phyloP scores from a whole-genome alignment of 2,329 filamentous ascomycete species.

The Talaromyces sp. region DNA sequence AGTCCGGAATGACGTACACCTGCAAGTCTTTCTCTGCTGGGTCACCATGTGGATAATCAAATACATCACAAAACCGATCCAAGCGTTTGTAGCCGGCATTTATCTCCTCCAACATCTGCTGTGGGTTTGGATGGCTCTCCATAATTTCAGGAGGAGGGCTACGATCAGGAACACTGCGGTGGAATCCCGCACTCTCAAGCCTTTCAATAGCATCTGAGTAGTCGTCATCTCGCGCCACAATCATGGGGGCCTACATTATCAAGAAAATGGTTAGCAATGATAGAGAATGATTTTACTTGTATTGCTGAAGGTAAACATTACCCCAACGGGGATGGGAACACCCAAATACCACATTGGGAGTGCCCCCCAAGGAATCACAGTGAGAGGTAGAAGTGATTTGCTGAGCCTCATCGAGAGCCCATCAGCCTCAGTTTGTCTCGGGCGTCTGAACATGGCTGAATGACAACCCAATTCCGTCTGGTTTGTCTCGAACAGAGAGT shows the following conservation, averaged over 20 bases:
- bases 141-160: constrained; percentile 9
- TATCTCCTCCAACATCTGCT: constrained; percentile 22
- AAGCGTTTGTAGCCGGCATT: constrained; percentile 25
- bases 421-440: constrained; percentile 25
- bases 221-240: constrained; percentile 26
- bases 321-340: constrained; percentile 22
- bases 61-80: constrained; percentile 23
- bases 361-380: constrained; percentile 23
- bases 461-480: background rate
- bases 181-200: constrained; percentile 24
- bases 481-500: background rate
- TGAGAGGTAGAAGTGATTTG: constrained; percentile 24
- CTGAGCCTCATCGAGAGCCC: constrained; percentile 19
- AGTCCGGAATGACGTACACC: constrained; percentile 21
- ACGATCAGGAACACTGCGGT: constrained; percentile 23
- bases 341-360: constrained; percentile 24
- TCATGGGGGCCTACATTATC: constrained; percentile 18
- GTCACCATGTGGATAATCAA: constrained; percentile 24
- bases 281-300: background rate
- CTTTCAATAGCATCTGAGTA: constrained; percentile 22
- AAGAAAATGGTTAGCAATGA: constrained; percentile 18
- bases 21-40: constrained; percentile 10
- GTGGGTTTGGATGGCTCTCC: background rate
- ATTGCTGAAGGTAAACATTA: constrained; percentile 15
- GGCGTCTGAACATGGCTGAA: constrained; percentile 20